Evolutionary conservation across 371 early-diverging fungal genomes (phyloP).

Genomic region (Mortierella polycephala): DNA sequence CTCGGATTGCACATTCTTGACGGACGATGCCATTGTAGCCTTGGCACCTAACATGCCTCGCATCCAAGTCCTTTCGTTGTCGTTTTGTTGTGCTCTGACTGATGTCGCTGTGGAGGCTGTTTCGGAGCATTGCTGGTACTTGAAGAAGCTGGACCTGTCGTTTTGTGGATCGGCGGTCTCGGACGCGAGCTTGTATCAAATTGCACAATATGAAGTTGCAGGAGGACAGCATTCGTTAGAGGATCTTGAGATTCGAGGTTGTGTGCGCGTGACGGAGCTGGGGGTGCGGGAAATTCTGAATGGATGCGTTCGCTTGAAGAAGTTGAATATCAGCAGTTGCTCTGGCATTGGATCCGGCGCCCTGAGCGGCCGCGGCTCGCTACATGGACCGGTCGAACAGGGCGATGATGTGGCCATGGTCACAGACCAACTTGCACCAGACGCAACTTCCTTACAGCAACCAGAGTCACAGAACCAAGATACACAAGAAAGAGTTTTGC

Average conservation of each 20-base stretch:
- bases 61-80: constrained; percentile 66
- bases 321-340: constrained; percentile 42
- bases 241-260: constrained; percentile 69
- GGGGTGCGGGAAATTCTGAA: constrained; percentile 59
- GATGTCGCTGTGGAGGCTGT: constrained; percentile 68
- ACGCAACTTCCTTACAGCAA: neutral
- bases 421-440: neutral
- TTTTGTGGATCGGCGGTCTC: constrained; percentile 86
- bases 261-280: constrained; percentile 71
- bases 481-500: neutral
- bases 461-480: neutral
- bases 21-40: constrained; percentile 71
- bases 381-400: neutral
- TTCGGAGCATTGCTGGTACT: constrained; percentile 52
- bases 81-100: constrained; percentile 86
- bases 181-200: constrained; percentile 62
- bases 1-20: constrained; percentile 83
- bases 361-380: neutral
- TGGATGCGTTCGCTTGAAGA: constrained; percentile 28
- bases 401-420: neutral
- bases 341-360: constrained; percentile 37
- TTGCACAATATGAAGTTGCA: constrained; percentile 49
- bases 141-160: constrained; percentile 71
- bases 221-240: constrained; percentile 44
- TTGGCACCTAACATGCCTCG: constrained; percentile 67